These are phyloP conservation scores for Amanita fuliginea DNA, from an alignment of 768 basidiomycete genomes.

Conservation along the genomic window DNA sequence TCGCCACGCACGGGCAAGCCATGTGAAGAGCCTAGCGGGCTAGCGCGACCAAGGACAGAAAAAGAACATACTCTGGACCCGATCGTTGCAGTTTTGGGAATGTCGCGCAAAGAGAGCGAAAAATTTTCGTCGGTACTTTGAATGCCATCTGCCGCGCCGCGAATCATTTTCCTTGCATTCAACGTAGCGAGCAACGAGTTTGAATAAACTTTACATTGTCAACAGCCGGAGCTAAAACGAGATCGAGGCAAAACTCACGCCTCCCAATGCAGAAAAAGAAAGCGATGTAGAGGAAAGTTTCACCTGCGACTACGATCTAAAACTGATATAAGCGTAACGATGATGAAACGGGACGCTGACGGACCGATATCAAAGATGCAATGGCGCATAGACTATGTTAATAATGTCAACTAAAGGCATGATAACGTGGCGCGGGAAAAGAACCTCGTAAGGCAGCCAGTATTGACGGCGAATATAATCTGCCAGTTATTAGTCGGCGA, in stretches of 20 bases:
- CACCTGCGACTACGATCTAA: slow-evolving; percentile 35
- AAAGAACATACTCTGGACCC: slow-evolving; percentile 19
- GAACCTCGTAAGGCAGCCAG: slow-evolving; percentile 28
- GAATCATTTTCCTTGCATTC: slow-evolving; percentile 41
- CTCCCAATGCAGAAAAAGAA: slow-evolving; percentile 54
- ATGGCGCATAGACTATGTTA: slow-evolving; percentile 36
- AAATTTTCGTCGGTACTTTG: slow-evolving; percentile 30
- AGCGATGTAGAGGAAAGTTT: slow-evolving; percentile 43
- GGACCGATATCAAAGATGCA: slow-evolving; percentile 40
- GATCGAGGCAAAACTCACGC: slow-evolving; percentile 23
- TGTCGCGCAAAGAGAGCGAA: slow-evolving; percentile 27
- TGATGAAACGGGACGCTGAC: slow-evolving; percentile 8
- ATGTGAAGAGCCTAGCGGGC: slow-evolving; percentile 2
- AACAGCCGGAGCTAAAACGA: background rate
- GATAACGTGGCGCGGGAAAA: background rate
- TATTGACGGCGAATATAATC: slow-evolving; percentile 35
- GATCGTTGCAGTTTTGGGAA: slow-evolving; percentile 21
- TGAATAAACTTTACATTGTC: slow-evolving; percentile 33
- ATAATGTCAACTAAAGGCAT: background rate
- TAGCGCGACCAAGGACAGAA: background rate
- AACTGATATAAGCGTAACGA: slow-evolving; percentile 3
- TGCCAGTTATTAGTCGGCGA: slow-evolving; percentile 7
- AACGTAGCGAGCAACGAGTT: slow-evolving; percentile 52
- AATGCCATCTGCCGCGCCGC: slow-evolving; percentile 25
- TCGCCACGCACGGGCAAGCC: slow-evolving; percentile 2